Base-by-base conservation (phyloP, 371 early-diverging fungal genomes). In the Gilbertella persicaria region DNA sequence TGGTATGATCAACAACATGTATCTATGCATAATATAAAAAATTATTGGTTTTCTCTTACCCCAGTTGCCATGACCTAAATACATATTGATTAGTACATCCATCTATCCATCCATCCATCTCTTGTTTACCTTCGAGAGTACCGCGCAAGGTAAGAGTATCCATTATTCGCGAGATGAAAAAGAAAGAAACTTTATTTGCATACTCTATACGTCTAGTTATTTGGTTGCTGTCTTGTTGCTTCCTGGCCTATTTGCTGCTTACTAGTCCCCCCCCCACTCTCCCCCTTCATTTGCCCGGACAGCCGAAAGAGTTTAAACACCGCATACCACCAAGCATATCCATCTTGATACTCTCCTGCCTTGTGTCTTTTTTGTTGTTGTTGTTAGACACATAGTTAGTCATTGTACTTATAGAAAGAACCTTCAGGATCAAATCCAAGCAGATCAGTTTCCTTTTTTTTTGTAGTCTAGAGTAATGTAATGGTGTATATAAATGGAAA, bases 111-210 rank as follows among this genome's bases (percentile, higher is more conserved):
- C 42, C 28, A 57, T 58, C 53, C 53, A 44, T 63, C 44, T 38
- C 4, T 36, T 17, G 3, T 19, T 50, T 62, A 67, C 68, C 68
- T 67, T 67, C 58, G 46, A 67, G 68, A 64, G 68, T 67, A 56
- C 68, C 68, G 64, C 68, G 68, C 51, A 67, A 60, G 64, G 61
- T 67, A 60, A 67, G 68, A 64, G 60, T 60, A 50, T 67, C 68
- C 68, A 67, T 67, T 61, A 61, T 68, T 72, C 65, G 68, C 66
- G 61, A 63, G 55, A 63, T 57, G 57, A 68, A 71, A 72, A 66
- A 68, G 72, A 55, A 68, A 66, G 72, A 60, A 63, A 58, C 45
- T 36, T 29, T 19, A 19, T 35, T 51, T 45, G 49, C 30, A 38
- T 36, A 42, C 12, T 12, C n/a, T 3, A 23, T 16, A 10, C 35